phyloP scores from a whole-genome alignment of 2,329 filamentous ascomycete genomes.

The Cercospora sp. region DNA sequence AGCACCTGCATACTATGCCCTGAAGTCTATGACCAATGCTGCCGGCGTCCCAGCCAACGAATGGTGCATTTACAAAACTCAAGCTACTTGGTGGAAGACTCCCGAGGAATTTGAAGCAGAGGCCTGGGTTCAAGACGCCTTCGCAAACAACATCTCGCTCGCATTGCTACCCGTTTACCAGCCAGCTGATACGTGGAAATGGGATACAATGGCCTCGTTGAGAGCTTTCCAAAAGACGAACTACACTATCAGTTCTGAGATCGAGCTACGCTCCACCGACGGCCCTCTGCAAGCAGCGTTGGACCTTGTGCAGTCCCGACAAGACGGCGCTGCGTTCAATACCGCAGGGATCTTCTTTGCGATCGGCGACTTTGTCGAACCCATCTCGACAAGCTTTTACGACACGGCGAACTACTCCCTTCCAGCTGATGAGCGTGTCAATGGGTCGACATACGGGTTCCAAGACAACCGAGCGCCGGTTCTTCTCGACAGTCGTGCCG shows the following conservation, averaged over 20 bases:
- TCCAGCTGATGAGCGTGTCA: background rate
- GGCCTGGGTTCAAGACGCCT: background rate
- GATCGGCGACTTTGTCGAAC: background rate
- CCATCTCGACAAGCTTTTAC: background rate
- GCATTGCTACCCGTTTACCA: background rate
- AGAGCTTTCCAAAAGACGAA: background rate
- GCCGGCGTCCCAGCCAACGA: background rate
- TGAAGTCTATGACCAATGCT: slow-evolving; percentile 8
- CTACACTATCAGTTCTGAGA: background rate
- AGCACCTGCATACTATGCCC: slow-evolving; percentile 25
- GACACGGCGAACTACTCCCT: background rate
- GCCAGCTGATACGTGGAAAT: background rate
- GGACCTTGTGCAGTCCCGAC: background rate
- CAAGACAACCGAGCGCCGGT: background rate
- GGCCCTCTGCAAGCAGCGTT: background rate
- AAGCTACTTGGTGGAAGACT: background rate
- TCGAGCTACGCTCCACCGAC: background rate
- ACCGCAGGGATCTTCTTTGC: background rate
- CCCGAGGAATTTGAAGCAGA: background rate
- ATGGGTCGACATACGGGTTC: background rate
- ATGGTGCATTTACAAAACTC: background rate
- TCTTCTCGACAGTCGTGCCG: background rate
- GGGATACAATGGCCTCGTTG: background rate
- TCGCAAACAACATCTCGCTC: background rate
- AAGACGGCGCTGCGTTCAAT: background rate